Evolutionary conservation across 2,329 filamentous ascomycete species (phyloP).

Genomic region (Myotisia sp.): DNA sequence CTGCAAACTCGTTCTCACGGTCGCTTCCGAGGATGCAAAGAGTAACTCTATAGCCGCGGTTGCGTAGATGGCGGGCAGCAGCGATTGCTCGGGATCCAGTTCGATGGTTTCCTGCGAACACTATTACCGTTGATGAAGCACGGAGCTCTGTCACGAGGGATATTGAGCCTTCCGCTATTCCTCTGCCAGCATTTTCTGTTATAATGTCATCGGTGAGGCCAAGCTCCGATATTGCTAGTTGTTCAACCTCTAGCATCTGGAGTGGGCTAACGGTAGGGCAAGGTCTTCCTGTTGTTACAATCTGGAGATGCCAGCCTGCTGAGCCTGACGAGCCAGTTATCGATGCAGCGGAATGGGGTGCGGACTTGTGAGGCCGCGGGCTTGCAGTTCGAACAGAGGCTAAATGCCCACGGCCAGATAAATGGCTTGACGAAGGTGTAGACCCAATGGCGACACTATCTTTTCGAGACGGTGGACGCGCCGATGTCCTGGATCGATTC

Average conservation of each 20-base stretch:
- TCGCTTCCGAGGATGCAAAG: conserved; percentile 76
- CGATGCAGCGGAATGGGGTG: conserved; percentile 28
- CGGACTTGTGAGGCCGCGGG: conserved; percentile 27
- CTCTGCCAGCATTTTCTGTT: conserved; percentile 77
- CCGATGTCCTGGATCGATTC: conserved; percentile 26
- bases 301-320: conserved; percentile 33
- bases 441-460: conserved; percentile 29
- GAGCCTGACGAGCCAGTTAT: conserved; percentile 24
- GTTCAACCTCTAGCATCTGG: conserved; percentile 85
- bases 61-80: conserved; percentile 72
- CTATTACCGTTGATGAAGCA: conserved; percentile 47
- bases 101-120: conserved; percentile 92
- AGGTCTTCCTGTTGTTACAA: conserved; percentile 40
- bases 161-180: conserved; percentile 66
- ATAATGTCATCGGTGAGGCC: conserved; percentile 81
- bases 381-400: conserved; percentile 26
- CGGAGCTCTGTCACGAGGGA: conserved; percentile 49
- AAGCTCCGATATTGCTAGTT: conserved; percentile 74
- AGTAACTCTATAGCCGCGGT: conserved; percentile 66
- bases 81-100: conserved; percentile 73
- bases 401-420: conserved; percentile 24
- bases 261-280: conserved; percentile 51
- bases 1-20: conserved; percentile 64
- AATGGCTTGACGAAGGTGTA: conserved; percentile 21
- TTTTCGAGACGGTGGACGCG: conserved; percentile 28